These are phyloP conservation scores for Fusarium compactum DNA, from an alignment of 2,329 filamentous ascomycete genomes.

Conservation along the genomic window DNA sequence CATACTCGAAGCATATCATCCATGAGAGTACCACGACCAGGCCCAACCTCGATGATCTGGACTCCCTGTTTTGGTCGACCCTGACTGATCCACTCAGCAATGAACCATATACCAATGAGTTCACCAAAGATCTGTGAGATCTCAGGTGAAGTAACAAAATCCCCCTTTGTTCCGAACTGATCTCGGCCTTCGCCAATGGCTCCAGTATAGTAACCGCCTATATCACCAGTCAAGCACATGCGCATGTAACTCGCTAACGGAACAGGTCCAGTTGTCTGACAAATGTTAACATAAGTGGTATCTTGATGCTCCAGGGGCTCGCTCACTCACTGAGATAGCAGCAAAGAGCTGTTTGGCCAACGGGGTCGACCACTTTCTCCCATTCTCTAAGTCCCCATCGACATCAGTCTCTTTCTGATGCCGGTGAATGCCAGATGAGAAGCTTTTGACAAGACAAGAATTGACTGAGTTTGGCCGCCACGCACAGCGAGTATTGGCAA, in stretches of 20 bases:
- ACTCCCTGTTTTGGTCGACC: slow-evolving; percentile 79
- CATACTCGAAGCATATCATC: slow-evolving; percentile 91
- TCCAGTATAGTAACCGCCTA: slow-evolving; percentile 93
- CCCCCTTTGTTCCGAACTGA: slow-evolving; percentile 91
- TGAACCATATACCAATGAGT: slow-evolving; percentile 92
- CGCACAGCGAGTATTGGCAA: slow-evolving; percentile 26
- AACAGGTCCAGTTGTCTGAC: slow-evolving; percentile 82
- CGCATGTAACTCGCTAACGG: slow-evolving; percentile 97
- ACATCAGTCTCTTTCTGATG: slow-evolving; percentile 24
- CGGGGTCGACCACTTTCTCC: slow-evolving; percentile 88
- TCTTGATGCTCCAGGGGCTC: neutral
- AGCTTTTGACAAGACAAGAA: slow-evolving; percentile 38
- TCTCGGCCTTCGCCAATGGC: slow-evolving; percentile 76
- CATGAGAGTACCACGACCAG: slow-evolving; percentile 95
- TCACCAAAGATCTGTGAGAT: slow-evolving; percentile 98
- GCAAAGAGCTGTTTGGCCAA: slow-evolving; percentile 87
- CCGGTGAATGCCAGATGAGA: slow-evolving; percentile 43
- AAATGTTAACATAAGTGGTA: neutral
- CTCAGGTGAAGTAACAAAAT: slow-evolving; percentile 97
- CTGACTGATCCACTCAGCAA: slow-evolving; percentile 96
- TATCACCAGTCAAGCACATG: slow-evolving; percentile 92
- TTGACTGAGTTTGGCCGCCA: slow-evolving; percentile 18
- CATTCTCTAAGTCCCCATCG: slow-evolving; percentile 43
- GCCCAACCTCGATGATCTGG: slow-evolving; percentile 93
- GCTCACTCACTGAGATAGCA: slow-evolving; percentile 78